phyloP scores from a whole-genome alignment of 768 basidiomycete species.

The Termitomyces titanicus region DNA sequence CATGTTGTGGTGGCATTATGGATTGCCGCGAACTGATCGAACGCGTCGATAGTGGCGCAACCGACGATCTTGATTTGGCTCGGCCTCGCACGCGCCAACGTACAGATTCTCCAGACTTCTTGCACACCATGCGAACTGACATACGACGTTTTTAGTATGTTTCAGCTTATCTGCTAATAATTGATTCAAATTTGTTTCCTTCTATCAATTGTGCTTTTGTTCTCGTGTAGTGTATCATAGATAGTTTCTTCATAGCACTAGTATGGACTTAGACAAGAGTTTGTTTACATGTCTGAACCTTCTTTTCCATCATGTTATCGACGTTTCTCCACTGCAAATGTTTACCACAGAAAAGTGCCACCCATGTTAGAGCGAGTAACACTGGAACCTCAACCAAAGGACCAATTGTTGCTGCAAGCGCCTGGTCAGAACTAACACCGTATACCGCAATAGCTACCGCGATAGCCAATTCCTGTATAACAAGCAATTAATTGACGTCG shows the following conservation, averaged over 20 bases:
- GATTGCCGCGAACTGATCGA: slow-evolving; percentile 42
- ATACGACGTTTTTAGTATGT: slow-evolving; percentile 3
- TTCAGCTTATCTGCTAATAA: not conserved
- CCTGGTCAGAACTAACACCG: slow-evolving; percentile 75
- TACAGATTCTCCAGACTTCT: not conserved
- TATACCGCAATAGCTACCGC: slow-evolving; percentile 77
- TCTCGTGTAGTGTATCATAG: slow-evolving; percentile 1
- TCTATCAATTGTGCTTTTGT: not conserved
- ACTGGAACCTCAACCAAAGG: slow-evolving; percentile 82
- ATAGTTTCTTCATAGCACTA: not conserved
- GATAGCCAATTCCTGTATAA: slow-evolving; percentile 73
- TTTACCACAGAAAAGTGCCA: slow-evolving; percentile 44
- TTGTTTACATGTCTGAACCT: not conserved
- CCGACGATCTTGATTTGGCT: not conserved
- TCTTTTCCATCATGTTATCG: not conserved
- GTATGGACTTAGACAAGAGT: not conserved
- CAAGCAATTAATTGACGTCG: not conserved
- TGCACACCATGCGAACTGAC: slow-evolving; percentile 1
- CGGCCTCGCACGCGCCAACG: slow-evolving; percentile 1
- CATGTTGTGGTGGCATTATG: slow-evolving; percentile 47
- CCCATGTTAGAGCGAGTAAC: slow-evolving; percentile 63
- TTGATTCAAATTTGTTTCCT: not conserved
- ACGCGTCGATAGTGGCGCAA: slow-evolving; percentile 19
- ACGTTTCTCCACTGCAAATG: slow-evolving; percentile 35
- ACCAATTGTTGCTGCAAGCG: slow-evolving; percentile 77